Evolutionary conservation across 768 basidiomycete genomes (phyloP), one percentile per base, ranked within the genome.

Genomic region (Amanita polypyramis): DNA sequence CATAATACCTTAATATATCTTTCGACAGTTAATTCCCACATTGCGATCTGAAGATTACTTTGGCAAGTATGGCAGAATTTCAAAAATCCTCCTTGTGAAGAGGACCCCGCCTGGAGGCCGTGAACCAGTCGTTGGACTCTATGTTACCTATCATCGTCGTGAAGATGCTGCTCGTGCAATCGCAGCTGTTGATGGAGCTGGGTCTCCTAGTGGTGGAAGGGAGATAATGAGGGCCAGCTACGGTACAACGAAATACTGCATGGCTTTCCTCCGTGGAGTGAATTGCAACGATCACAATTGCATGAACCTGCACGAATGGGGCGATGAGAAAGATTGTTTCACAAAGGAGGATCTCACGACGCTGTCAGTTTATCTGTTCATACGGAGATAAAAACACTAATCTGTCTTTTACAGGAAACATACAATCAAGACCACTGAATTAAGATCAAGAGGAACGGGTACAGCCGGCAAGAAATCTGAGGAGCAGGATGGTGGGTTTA

Each of bases 181-280:
- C 52, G 70, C 81, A 20, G 91, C 92, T 11, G 85, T 98, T 20
- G 96, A 99, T 64, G 94, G 96, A 2, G 80, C 88, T 20, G 72
- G 83, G 17, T 89, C 92, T 11, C 92, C 94, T n/a, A 81, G 85
- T 11, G 92, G 91, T 40, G 85, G 86, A 30, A 81, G 84, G 17
- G 86, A 94, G 51, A 74, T 89, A 37, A 85, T 99, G 80, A 77
- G 90, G 52, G 95, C 93, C 14, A 94, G 90, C 59, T 84, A 90
- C 62, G 96, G 96, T 21, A 98, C 94, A 12, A 95, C 95, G 27
- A 90, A 96, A 64, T 99, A 99, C 59, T 99, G 96, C 66, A 93
- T 97, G 80, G 74, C 82, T 3, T 98, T 96, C 62, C 75, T 99
- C 52, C 85, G 94, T 35, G 82, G 89, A 15, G 74, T 77, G 30